Evolutionary conservation across 2,329 filamentous ascomycete genomes (phyloP).

Genomic region (Cryphonectria naterciae): DNA sequence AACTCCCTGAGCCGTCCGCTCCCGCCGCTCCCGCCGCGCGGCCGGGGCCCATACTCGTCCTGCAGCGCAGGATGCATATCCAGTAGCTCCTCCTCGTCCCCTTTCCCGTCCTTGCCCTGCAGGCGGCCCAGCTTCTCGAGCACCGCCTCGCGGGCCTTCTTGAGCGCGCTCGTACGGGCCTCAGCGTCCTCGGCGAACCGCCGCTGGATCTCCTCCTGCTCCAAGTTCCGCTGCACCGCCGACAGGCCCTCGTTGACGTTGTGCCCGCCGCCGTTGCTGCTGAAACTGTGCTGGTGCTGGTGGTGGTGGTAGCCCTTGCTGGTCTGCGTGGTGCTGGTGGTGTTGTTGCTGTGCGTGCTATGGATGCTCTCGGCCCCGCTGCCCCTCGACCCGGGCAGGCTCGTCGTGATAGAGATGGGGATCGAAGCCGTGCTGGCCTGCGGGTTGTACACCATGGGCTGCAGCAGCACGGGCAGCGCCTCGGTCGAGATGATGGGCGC

Average conservation of each 20-base stretch:
- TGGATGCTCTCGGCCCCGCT: constrained; percentile 18
- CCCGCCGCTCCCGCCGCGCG: constrained; percentile 13
- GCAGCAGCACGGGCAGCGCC: constrained; percentile 56
- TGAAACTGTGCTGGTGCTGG: background rate
- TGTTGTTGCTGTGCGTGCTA: constrained; percentile 8
- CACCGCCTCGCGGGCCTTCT: constrained; percentile 64
- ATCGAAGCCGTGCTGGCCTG: constrained; percentile 28
- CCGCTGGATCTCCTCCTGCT: constrained; percentile 59
- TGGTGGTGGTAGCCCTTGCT: background rate
- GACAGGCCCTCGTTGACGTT: constrained; percentile 53
- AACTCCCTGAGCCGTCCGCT: constrained; percentile 28
- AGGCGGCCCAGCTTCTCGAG: constrained; percentile 59
- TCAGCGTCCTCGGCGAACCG: constrained; percentile 61
- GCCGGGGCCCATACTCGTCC: background rate
- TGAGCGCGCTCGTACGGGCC: constrained; percentile 57
- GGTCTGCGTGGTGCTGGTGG: background rate
- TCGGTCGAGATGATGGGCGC: constrained; percentile 54
- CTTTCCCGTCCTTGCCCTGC: constrained; percentile 21
- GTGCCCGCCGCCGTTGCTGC: constrained; percentile 25
- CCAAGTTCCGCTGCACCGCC: constrained; percentile 61
- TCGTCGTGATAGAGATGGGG: constrained; percentile 29
- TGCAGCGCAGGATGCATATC: constrained; percentile 36
- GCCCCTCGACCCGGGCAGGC: constrained; percentile 25
- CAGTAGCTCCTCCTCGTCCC: constrained; percentile 22
- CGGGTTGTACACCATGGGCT: constrained; percentile 62